Evolutionary conservation across 1,284 basidiomycete genomes (phyloP), one percentile per base, ranked within the genome.

Genomic region (Neolentinus lepideus): DNA sequence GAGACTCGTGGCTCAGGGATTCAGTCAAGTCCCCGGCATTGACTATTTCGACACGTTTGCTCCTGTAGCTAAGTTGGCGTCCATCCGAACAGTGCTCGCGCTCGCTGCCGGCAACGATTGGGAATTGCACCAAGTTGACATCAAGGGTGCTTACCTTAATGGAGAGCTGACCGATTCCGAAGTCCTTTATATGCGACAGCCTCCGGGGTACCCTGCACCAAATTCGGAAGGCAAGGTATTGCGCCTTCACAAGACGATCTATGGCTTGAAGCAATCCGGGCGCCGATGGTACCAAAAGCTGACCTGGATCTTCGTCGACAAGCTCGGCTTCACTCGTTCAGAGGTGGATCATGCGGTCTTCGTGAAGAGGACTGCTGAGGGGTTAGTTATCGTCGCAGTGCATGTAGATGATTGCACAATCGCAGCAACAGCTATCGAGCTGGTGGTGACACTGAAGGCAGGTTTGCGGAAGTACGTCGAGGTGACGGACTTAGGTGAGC

Each of bases 31-130:
- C 0, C 62, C 63, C 1, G 69, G 74, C 2, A 51, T 74, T 14
- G 70, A 77, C 57, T 80, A 72, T 57, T 66, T 69, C 22, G 64
- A 78, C 31, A 76, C 71, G 0, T 76, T 66, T 53, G 62, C 73
- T 0, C 76, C 75, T 0, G 67, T 76, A 0, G 69, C 69, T 4
- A 63, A 67, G 11, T 63, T 72, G 2, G 54, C 66, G 0, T 68
- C 71, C 0, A 64, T 76, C 16, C 59, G 69, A 0, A 54, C 67
- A 0, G 53, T 77, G 1, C 62, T 77, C 0, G 66, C 72, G 0
- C 55, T 76, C 0, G 72, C 73, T 0, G 68, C 73, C 1, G 3
- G 66, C 67, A 12, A 62, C 29, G 59, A 66, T 56, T 60, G 59
- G n/a, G 64, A 72, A 26, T 51, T 76, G 0, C 64, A 73, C 38